Conservation (phyloP, 2,329 filamentous ascomycete genomes). For the Pseudonectria buxi region DNA sequence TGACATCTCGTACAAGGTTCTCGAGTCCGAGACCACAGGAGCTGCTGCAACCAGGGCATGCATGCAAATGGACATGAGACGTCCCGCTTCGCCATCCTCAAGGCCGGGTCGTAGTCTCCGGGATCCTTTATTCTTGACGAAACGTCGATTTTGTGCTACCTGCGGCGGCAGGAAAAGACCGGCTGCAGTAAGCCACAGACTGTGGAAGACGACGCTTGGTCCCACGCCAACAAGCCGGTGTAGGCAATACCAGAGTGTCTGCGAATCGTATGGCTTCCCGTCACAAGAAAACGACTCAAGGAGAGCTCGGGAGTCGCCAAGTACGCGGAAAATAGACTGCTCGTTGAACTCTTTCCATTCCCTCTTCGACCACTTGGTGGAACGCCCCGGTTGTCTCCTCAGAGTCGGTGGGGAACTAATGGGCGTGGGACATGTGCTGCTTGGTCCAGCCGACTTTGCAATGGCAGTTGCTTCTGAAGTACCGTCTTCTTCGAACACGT, state of each 20-base stretch:
- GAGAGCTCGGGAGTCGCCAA: conserved; percentile 50
- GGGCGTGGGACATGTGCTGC: conserved; percentile 8
- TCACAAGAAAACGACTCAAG: conserved; percentile 51
- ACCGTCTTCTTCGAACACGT: conserved; percentile 50
- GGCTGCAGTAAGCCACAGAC: conserved; percentile 56
- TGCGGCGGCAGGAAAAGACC: conserved; percentile 51
- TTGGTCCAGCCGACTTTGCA: background rate
- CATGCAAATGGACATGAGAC: conserved; percentile 52
- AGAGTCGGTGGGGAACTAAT: conserved; percentile 6
- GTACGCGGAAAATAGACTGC: conserved; percentile 57
- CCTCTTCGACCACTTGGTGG: conserved; percentile 15
- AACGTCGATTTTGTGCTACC: conserved; percentile 33
- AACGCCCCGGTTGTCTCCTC: conserved; percentile 5
- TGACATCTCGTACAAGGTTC: conserved; percentile 52
- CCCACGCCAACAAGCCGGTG: conserved; percentile 50
- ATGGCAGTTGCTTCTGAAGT: conserved; percentile 42
- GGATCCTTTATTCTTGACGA: conserved; percentile 21
- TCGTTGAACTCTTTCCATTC: conserved; percentile 57
- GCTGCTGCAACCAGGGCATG: conserved; percentile 55
- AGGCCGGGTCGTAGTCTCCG: conserved; percentile 32
- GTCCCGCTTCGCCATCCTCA: conserved; percentile 44
- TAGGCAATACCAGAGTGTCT: conserved; percentile 58
- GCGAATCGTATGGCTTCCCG: conserved; percentile 50
- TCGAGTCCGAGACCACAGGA: conserved; percentile 42
- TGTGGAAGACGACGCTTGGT: conserved; percentile 55